Evolutionary conservation across 768 basidiomycete species (phyloP).

Genomic region (Leccinum ochraceum): DNA sequence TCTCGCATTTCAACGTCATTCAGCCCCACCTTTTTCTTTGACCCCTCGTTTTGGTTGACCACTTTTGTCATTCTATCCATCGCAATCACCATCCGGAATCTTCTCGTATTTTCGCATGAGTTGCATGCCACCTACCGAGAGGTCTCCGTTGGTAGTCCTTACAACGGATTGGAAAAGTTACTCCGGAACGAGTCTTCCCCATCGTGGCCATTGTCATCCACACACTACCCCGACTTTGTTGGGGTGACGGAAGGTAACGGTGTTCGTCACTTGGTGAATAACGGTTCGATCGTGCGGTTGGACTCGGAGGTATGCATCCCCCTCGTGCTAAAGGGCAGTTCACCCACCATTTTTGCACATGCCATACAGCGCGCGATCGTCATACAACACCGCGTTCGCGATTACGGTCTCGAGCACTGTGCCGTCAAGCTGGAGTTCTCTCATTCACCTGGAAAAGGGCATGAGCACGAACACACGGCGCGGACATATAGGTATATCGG

Average conservation of each 20-base stretch:
- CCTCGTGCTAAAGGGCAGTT: neutral
- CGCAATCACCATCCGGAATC: constrained; percentile 22
- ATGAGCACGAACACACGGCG: constrained; percentile 2
- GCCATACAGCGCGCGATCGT: constrained; percentile 17
- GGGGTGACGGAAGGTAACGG: constrained; percentile 12
- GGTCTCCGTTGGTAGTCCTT: constrained; percentile 19
- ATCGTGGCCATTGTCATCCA: constrained; percentile 28
- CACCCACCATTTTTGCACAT: neutral
- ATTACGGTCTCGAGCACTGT: constrained; percentile 27
- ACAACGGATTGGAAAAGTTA: constrained; percentile 25
- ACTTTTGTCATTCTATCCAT: constrained; percentile 19
- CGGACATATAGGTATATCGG: constrained; percentile 20
- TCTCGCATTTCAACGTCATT: neutral
- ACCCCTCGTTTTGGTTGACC: constrained; percentile 24
- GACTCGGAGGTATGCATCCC: constrained; percentile 16
- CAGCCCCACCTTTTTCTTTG: constrained; percentile 5
- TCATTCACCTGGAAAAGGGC: neutral
- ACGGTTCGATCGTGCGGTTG: constrained; percentile 24
- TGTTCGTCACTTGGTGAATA: constrained; percentile 15
- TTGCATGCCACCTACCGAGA: constrained; percentile 5
- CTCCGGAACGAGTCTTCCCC: constrained; percentile 30
- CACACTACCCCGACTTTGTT: constrained; percentile 24
- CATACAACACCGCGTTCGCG: constrained; percentile 27
- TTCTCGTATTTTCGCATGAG: constrained; percentile 14
- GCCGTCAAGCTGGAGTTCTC: constrained; percentile 14